phyloP scores from a whole-genome alignment of 176 grass and related monocot genomes.

The Coix lacrymajobi region DNA sequence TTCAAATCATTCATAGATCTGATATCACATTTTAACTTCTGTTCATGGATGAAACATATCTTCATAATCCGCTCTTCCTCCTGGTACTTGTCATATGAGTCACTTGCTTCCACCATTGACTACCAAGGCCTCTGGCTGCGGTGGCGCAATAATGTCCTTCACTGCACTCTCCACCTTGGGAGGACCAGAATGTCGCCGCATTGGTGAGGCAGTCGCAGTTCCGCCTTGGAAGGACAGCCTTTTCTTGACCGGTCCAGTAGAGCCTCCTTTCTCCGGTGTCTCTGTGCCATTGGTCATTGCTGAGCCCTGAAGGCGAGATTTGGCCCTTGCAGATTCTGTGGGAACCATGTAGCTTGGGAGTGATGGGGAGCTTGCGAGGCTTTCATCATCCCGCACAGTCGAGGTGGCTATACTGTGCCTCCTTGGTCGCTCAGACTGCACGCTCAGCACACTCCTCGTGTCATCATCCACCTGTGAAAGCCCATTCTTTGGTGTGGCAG shows the following conservation, averaged over 20 bases:
- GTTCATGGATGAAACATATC: conserved; percentile 31
- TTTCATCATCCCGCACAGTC: conserved; percentile 60
- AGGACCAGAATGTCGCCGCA: conserved; percentile 76
- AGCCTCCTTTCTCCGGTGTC: conserved; percentile 49
- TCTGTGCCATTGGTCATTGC: conserved; percentile 38
- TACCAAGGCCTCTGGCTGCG: conserved; percentile 25
- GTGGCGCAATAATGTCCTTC: conserved; percentile 25
- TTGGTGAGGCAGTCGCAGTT: conserved; percentile 29
- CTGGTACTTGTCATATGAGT: neutral
- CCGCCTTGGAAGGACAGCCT: conserved; percentile 73
- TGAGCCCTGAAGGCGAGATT: conserved; percentile 57
- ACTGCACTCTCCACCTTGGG: conserved; percentile 63
- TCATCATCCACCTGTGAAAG: conserved; percentile 51
- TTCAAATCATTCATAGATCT: conserved; percentile 9
- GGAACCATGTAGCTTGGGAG: conserved; percentile 88
- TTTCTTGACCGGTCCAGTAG: conserved; percentile 58
- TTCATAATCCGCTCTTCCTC: conserved; percentile 19
- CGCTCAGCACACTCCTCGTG: conserved; percentile 48
- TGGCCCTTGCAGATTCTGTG: conserved; percentile 80
- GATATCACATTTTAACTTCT: conserved; percentile 21
- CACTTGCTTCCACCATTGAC: conserved; percentile 31
- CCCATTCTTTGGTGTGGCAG: conserved; percentile 51
- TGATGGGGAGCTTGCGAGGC: conserved; percentile 55
- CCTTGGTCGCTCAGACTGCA: conserved; percentile 67
- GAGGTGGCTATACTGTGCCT: conserved; percentile 75